Evolutionary conservation across 345 rosid genomes (phyloP).

Genomic region (Eutrema heterophyllum): DNA sequence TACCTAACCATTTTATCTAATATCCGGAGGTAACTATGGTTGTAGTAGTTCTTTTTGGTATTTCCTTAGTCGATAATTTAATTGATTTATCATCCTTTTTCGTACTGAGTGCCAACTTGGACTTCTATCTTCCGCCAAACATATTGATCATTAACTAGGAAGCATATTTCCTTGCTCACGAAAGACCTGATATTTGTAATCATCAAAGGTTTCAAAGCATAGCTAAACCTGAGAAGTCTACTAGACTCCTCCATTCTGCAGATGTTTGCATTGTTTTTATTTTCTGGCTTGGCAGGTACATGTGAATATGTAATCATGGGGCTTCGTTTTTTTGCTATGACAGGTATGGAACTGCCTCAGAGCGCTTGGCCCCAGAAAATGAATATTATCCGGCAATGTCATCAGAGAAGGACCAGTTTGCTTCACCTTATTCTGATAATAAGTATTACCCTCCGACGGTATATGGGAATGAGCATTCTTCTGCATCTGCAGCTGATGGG

Average conservation of each 20-base stretch:
- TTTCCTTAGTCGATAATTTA: not conserved
- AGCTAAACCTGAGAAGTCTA: not conserved
- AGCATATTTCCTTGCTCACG: not conserved
- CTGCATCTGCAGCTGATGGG: slow-evolving; percentile 20
- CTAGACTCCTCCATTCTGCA: not conserved
- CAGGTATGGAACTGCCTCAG: slow-evolving; percentile 32
- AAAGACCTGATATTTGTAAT: not conserved
- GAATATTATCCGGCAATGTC: slow-evolving; percentile 17
- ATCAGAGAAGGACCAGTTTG: slow-evolving; percentile 24
- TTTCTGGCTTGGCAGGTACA: not conserved
- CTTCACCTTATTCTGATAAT: slow-evolving; percentile 23
- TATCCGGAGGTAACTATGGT: slow-evolving; percentile 30
- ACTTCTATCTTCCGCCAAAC: not conserved
- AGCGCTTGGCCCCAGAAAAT: slow-evolving; percentile 18
- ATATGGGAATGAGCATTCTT: slow-evolving; percentile 16
- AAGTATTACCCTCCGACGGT: slow-evolving; percentile 16
- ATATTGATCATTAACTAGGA: not conserved
- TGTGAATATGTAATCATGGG: not conserved
- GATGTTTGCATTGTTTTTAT: not conserved
- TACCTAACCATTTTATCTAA: slow-evolving; percentile 30
- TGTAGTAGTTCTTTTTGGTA: not conserved
- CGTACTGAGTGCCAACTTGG: not conserved
- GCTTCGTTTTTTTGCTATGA: not conserved
- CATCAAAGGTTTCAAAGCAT: not conserved
- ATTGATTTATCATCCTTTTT: not conserved